Evolutionary conservation across 2,329 filamentous ascomycete species (phyloP).

Genomic region (Thelonectria olida): DNA sequence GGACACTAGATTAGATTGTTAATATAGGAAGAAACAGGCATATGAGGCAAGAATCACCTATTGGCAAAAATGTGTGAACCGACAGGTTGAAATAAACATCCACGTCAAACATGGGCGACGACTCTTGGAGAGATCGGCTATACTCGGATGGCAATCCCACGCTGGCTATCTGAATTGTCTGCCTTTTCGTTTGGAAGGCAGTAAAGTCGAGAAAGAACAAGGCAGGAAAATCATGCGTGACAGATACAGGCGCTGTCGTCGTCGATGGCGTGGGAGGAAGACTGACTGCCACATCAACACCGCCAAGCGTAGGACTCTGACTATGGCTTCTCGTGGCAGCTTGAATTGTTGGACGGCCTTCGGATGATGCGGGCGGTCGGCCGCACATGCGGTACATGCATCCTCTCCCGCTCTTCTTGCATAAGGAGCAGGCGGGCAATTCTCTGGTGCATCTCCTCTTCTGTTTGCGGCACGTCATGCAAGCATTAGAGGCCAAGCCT

Average conservation of each 20-base stretch:
- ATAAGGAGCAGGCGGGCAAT: not conserved
- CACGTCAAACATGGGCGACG: not conserved
- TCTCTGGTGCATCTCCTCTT: slow-evolving; percentile 15
- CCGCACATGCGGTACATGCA: not conserved
- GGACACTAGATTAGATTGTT: not conserved
- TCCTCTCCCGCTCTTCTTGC: not conserved
- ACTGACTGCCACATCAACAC: not conserved
- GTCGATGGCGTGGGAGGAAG: not conserved
- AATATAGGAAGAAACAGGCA: not conserved
- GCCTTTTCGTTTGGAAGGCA: not conserved
- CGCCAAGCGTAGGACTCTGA: not conserved
- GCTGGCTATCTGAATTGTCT: not conserved
- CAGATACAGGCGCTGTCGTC: too few species aligned
- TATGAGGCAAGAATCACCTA: not conserved
- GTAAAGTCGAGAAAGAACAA: slow-evolving; percentile 4
- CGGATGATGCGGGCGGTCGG: not conserved
- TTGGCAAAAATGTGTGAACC: slow-evolving; percentile 1
- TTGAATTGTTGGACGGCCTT: not conserved
- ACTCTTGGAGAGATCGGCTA: not conserved
- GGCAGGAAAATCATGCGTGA: not conserved
- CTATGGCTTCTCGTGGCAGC: not conserved
- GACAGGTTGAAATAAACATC: slow-evolving; percentile 12
- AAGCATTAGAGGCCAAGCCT: not conserved
- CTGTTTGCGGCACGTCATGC: slow-evolving; percentile 10
- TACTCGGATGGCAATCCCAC: not conserved